These are phyloP conservation scores for Ophiostoma sp. DNA, from an alignment of 2,329 filamentous ascomycete genomes.

Conservation along the genomic window DNA sequence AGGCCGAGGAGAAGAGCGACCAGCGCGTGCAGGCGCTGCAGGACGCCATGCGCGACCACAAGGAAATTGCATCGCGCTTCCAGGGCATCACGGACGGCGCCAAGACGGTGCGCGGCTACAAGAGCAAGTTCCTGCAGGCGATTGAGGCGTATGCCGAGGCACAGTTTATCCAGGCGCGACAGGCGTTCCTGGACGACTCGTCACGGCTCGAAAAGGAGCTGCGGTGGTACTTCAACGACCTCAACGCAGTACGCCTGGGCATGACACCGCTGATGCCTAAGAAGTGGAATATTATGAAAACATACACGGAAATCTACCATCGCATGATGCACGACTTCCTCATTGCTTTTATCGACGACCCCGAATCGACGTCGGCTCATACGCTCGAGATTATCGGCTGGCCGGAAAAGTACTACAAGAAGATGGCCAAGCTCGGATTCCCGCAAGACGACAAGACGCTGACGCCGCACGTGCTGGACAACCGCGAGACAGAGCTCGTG, in stretches of 20 bases:
- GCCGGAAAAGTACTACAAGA: constrained; percentile 92
- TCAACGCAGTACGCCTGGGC: constrained; percentile 88
- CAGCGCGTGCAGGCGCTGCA: constrained; percentile 84
- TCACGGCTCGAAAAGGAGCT: constrained; percentile 77
- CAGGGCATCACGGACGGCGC: constrained; percentile 92
- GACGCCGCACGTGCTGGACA: constrained; percentile 80
- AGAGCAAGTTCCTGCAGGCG: constrained; percentile 84
- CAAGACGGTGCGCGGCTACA: constrained; percentile 89
- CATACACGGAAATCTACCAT: constrained; percentile 88
- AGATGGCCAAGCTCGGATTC: constrained; percentile 88
- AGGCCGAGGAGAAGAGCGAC: constrained; percentile 95
- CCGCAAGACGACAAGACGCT: constrained; percentile 59
- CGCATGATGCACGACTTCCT: constrained; percentile 93
- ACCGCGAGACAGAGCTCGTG: constrained; percentile 82
- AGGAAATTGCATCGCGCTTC: constrained; percentile 87
- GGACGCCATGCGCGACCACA: constrained; percentile 91
- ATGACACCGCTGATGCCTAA: constrained; percentile 89
- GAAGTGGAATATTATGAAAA: constrained; percentile 93
- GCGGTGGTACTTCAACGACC: constrained; percentile 96
- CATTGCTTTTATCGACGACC: constrained; percentile 73
- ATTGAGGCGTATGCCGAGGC: constrained; percentile 67
- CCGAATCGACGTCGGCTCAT: constrained; percentile 76
- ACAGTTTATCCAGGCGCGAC: constrained; percentile 66
- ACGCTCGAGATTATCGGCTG: constrained; percentile 90
- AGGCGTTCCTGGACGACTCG: constrained; percentile 77